A percentile compares a stretch with the other conserved stretches of the same genome.
These are phyloP conservation scores for Dipteronia dyeriana DNA, from an alignment of 345 rosid genomes.

Conservation along the genomic window DNA sequence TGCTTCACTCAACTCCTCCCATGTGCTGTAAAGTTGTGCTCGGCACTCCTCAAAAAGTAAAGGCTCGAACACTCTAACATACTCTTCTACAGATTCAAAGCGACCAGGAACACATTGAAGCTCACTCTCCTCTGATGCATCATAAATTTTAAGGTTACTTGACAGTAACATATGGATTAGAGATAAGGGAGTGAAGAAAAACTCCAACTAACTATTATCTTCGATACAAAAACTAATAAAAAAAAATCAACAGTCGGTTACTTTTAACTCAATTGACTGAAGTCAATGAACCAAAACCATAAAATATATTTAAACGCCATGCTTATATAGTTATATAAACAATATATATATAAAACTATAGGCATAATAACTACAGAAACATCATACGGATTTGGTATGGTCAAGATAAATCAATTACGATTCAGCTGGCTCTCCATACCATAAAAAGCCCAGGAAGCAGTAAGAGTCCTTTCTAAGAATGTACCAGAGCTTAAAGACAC, in stretches of 20 bases:
- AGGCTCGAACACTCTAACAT: constrained; percentile 95
- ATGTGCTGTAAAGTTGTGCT: constrained; percentile 91
- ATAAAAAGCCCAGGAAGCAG: constrained; percentile 29
- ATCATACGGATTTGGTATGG: background rate
- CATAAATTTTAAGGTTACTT: constrained; percentile 19
- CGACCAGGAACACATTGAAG: constrained; percentile 88
- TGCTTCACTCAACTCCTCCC: constrained; percentile 90
- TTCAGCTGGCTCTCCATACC: constrained; percentile 25
- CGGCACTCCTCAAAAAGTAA: constrained; percentile 99
- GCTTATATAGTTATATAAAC: background rate
- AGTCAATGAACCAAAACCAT: background rate
- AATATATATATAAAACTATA: background rate
- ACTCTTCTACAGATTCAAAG: constrained; percentile 91
- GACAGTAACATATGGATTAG: background rate
- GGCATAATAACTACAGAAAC: background rate
- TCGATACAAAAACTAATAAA: background rate
- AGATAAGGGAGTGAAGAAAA: background rate
- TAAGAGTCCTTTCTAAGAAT: constrained; percentile 25
- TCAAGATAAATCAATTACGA: constrained; percentile 17
- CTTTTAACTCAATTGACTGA: background rate
- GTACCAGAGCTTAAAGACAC: constrained; percentile 30
- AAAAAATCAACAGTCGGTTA: background rate
- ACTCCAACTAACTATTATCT: background rate
- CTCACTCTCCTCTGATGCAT: constrained; percentile 76
- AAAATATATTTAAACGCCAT: background rate